Conservation (phyloP, 805 yeast genomes). For the Hanseniaspora hatyaiensis region DNA sequence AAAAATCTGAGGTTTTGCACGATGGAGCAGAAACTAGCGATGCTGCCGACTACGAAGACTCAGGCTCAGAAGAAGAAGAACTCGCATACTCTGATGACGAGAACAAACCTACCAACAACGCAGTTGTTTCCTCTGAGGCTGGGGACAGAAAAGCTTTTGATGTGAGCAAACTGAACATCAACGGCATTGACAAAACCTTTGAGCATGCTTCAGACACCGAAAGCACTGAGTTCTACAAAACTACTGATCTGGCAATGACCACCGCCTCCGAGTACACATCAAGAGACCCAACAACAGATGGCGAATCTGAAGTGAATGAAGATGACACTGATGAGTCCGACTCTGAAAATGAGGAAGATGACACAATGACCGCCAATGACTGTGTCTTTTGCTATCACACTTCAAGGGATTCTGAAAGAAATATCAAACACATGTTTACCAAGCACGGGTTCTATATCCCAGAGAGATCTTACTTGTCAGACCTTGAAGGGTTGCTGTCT, state of each 20-base stretch:
- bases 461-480: conserved; percentile 56
- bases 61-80: conserved; percentile 2
- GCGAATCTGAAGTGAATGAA: conserved; percentile 17
- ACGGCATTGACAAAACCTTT: not conserved
- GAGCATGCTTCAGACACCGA: conserved; percentile 1
- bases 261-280: conserved; percentile 31
- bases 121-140: no score
- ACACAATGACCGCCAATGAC: conserved; percentile 34
- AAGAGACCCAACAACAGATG: conserved; percentile 27
- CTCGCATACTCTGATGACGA: not conserved
- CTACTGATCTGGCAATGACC: conserved; percentile 35
- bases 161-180: conserved; percentile 2
- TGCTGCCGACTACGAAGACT: conserved; percentile 15
- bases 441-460: conserved; percentile 82
- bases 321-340: conserved; percentile 24
- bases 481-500: conserved; percentile 58
- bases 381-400: conserved; percentile 50
- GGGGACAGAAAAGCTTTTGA: not conserved
- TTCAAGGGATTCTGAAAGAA: conserved; percentile 43
- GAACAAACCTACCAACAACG: no score
- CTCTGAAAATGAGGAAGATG: conserved; percentile 22
- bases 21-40: conserved; percentile 11
- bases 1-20: not conserved
- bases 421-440: conserved; percentile 64
- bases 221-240: conserved; percentile 28